Conservation (phyloP, 2,329 filamentous ascomycete species). For the Aspergillaceae sp. region DNA sequence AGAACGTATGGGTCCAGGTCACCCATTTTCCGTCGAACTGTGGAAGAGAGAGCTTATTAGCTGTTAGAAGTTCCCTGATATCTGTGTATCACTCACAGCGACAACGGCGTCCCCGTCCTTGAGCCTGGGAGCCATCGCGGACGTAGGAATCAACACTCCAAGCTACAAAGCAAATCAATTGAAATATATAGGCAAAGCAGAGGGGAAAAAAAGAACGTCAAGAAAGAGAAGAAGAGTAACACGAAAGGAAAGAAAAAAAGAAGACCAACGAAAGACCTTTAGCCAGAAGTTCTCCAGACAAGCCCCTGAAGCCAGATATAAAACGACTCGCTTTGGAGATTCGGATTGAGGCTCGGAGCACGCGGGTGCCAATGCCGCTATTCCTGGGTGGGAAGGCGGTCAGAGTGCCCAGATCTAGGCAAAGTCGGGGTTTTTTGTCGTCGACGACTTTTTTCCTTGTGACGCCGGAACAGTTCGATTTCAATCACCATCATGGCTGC, state of each 20-base stretch:
- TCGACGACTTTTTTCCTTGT: conserved; percentile 23
- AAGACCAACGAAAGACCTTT: background rate
- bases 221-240: conserved; percentile 10
- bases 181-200: conserved; percentile 7
- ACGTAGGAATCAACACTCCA: conserved; percentile 11
- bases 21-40: conserved; percentile 82
- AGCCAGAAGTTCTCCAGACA: background rate
- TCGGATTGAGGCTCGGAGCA: conserved; percentile 11
- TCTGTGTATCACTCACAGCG: conserved; percentile 38
- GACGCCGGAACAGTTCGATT: background rate
- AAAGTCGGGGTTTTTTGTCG: conserved; percentile 22
- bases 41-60: too few species aligned
- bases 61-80: too few species aligned
- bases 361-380: conserved; percentile 13
- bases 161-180: conserved; percentile 2
- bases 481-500: conserved; percentile 55
- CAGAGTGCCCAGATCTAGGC: conserved; percentile 8
- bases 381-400: conserved; percentile 10
- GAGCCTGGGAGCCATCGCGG: conserved; percentile 51
- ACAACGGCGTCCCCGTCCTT: conserved; percentile 56
- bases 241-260: conserved; percentile 11
- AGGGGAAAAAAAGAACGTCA: conserved; percentile 11
- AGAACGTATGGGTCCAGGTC: conserved; percentile 73
- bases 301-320: conserved; percentile 16
- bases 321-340: conserved; percentile 7